Evolutionary conservation across 805 yeast species (phyloP).

Genomic region (Saccharomycopsis fermentans): DNA sequence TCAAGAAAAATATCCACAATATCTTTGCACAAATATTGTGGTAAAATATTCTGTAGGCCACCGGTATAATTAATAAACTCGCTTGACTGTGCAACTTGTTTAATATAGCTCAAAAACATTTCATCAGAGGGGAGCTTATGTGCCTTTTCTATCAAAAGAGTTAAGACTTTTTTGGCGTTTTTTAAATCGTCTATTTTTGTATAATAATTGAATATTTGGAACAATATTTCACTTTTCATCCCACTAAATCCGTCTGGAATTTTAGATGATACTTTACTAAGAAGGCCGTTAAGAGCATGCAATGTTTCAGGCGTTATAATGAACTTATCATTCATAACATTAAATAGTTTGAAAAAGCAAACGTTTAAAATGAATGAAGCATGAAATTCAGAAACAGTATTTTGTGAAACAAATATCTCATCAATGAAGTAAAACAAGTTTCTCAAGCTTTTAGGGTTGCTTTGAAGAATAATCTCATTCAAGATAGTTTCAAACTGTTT

Average conservation of each 20-base stretch:
- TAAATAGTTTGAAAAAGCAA: not conserved
- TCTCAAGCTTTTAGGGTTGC: not conserved
- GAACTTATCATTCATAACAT: not conserved
- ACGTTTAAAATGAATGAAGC: not conserved
- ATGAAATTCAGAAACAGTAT: not conserved
- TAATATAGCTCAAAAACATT: not conserved
- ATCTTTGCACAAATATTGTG: not conserved
- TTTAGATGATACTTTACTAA: not conserved
- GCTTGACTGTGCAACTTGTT: not conserved
- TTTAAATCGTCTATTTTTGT: not conserved
- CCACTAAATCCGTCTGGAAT: not conserved
- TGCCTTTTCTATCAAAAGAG: not conserved
- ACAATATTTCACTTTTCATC: not conserved
- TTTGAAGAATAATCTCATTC: not conserved
- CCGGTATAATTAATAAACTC: not conserved
- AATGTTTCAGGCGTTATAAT: not conserved
- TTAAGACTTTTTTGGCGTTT: not conserved
- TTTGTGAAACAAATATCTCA: not conserved
- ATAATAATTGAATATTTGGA: not conserved
- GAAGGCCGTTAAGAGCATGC: not conserved
- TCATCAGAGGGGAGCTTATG: not conserved
- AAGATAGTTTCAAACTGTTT: not conserved
- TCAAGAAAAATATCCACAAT: not conserved
- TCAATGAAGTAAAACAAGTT: not conserved
- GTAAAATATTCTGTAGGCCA: not conserved